Evolutionary conservation across 768 basidiomycete genomes (phyloP).

Genomic region (Calocybe cyanea): DNA sequence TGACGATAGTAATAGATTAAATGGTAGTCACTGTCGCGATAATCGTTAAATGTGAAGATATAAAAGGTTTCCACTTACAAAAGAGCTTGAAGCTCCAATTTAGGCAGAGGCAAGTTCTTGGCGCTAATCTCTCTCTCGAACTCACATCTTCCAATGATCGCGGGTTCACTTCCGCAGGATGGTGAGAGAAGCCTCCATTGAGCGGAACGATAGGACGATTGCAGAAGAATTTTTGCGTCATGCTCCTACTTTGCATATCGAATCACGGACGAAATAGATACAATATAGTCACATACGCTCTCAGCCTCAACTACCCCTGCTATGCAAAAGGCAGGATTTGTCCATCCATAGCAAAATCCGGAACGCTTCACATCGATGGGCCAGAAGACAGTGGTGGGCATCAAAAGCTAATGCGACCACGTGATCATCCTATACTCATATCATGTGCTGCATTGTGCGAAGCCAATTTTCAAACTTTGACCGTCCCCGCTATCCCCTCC

Average conservation of each 20-base stretch:
- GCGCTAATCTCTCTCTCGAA: slow-evolving; percentile 14
- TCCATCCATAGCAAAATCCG: slow-evolving; percentile 63
- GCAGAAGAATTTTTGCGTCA: slow-evolving; percentile 17
- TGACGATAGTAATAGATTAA: slow-evolving; percentile 55
- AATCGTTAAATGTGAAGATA: neutral
- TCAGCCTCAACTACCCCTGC: slow-evolving; percentile 42
- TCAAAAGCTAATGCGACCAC: slow-evolving; percentile 23
- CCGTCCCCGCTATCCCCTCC: too few species aligned
- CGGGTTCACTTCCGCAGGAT: slow-evolving; percentile 29
- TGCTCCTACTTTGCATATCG: slow-evolving; percentile 3
- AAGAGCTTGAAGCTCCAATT: slow-evolving; percentile 8
- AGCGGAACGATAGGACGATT: slow-evolving; percentile 15
- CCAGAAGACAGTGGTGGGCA: slow-evolving; percentile 50
- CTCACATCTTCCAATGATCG: slow-evolving; percentile 29
- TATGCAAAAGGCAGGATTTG: slow-evolving; percentile 42
- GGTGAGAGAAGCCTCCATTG: slow-evolving; percentile 24
- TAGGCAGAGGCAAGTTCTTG: slow-evolving; percentile 5
- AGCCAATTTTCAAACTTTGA: too few species aligned
- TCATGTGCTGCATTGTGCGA: too few species aligned
- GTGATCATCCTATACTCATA: slow-evolving; percentile 23
- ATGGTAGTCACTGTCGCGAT: slow-evolving; percentile 17
- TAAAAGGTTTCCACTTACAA: slow-evolving; percentile 9
- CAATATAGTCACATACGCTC: slow-evolving; percentile 23
- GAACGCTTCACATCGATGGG: slow-evolving; percentile 42
- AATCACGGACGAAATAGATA: too few species aligned